A percentile compares a stretch with the other conserved stretches of the same genome.
Conservation (phyloP, 768 basidiomycete species). For the Brasilioporus rufonigricans region DNA sequence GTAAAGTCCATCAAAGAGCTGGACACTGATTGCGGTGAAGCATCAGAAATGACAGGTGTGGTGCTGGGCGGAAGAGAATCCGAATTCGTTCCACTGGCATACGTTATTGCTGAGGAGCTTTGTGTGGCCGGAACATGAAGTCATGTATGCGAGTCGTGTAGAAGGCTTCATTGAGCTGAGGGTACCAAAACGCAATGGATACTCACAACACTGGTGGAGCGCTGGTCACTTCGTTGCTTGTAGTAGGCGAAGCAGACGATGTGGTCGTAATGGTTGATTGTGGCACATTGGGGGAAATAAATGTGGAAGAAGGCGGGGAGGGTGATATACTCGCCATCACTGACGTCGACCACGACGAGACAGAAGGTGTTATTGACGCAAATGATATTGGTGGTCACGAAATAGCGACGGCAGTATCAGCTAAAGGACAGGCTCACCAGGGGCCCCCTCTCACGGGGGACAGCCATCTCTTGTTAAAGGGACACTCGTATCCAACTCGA, state of each 20-base stretch:
- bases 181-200: not conserved
- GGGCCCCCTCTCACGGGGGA: not conserved
- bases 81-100: not conserved
- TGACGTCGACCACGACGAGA: not conserved
- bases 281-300: not conserved
- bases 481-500: not conserved
- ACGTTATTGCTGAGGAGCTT: not conserved
- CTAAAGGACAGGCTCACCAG: not conserved
- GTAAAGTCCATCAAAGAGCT: not conserved
- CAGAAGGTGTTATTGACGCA: not conserved
- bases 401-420: not conserved
- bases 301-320: not conserved
- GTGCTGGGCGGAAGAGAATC: not conserved
- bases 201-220: conserved; percentile 4
- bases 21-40: not conserved
- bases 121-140: too few relatives aligned
- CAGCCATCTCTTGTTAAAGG: not conserved
- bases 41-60: not conserved
- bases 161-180: not conserved
- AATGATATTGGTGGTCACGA: not conserved
- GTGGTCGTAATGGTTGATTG: not conserved
- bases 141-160: not conserved
- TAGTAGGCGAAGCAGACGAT: not conserved
- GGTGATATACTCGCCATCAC: not conserved
- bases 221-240: not conserved